These are phyloP conservation scores for Verticillium isaacii DNA, from an alignment of 2,329 filamentous ascomycete species.

Conservation along the genomic window DNA sequence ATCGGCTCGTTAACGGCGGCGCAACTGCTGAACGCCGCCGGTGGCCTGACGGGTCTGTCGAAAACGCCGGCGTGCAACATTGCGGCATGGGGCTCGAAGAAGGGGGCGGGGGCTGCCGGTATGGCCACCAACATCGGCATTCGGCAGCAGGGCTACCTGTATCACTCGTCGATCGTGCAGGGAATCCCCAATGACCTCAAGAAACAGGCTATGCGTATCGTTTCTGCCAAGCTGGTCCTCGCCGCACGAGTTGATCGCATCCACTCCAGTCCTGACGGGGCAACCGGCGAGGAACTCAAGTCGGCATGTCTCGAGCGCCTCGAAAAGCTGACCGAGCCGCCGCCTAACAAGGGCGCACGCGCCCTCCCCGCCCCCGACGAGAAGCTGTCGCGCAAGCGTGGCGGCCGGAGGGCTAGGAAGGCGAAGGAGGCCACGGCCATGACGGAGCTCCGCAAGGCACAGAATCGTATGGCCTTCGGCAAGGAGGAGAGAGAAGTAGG, in stretches of 20 bases:
- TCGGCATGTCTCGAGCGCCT: slow-evolving; percentile 79
- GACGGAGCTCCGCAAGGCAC: slow-evolving; percentile 93
- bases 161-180: slow-evolving; percentile 83
- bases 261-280: slow-evolving; percentile 75
- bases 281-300: slow-evolving; percentile 75
- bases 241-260: slow-evolving; percentile 86
- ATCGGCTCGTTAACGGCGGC: slow-evolving; percentile 91
- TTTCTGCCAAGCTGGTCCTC: slow-evolving; percentile 89
- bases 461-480: slow-evolving; percentile 93
- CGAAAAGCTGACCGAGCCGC: slow-evolving; percentile 88
- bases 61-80: slow-evolving; percentile 94
- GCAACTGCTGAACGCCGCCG: slow-evolving; percentile 91
- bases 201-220: slow-evolving; percentile 90
- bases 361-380: slow-evolving; percentile 92
- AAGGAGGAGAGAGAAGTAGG: slow-evolving; percentile 93
- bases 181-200: slow-evolving; percentile 79
- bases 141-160: slow-evolving; percentile 88
- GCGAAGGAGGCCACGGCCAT: slow-evolving; percentile 96
- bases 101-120: slow-evolving; percentile 67
- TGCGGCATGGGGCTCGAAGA: slow-evolving; percentile 84
- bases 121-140: slow-evolving; percentile 91
- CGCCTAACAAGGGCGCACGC: slow-evolving; percentile 80
- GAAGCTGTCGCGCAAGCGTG: slow-evolving; percentile 88
- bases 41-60: slow-evolving; percentile 80
- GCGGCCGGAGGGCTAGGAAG: slow-evolving; percentile 82